Evolutionary conservation across 768 basidiomycete species (phyloP).

Genomic region (Cyathus striatus): DNA sequence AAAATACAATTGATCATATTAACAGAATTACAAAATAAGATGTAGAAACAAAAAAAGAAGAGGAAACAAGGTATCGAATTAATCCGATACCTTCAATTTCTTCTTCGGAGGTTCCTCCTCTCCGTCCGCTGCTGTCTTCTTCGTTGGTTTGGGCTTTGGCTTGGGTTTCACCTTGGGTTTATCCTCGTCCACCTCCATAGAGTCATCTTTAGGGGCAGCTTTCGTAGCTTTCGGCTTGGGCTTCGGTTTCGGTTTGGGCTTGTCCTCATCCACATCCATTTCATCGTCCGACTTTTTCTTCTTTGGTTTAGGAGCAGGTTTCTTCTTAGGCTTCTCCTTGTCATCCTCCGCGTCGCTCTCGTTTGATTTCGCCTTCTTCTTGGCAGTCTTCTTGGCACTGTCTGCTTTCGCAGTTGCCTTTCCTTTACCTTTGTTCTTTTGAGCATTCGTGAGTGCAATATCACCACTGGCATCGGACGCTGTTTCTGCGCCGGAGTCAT

Average conservation of each 20-base stretch:
- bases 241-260: constrained; percentile 41
- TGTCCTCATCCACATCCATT: constrained; percentile 31
- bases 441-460: constrained; percentile 46
- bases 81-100: constrained; percentile 47
- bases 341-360: constrained; percentile 45
- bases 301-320: constrained; percentile 37
- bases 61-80: constrained; percentile 3
- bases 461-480: constrained; percentile 86
- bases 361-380: constrained; percentile 23
- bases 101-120: constrained; percentile 63
- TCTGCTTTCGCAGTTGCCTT: constrained; percentile 34
- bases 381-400: constrained; percentile 31
- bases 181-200: constrained; percentile 44
- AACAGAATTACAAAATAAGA: constrained; percentile 8
- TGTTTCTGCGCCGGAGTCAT: constrained; percentile 66
- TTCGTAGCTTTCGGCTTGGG: constrained; percentile 22
- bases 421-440: constrained; percentile 39
- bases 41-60: constrained; percentile 8
- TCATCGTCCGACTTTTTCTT: constrained; percentile 28
- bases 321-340: constrained; percentile 32
- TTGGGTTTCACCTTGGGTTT: constrained; percentile 42
- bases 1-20: constrained; percentile 2
- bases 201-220: too few species aligned
- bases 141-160: constrained; percentile 22
- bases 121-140: constrained; percentile 20